These are phyloP conservation scores for fission yeast (Schizosaccharomyces pombe) DNA, from an alignment of 805 yeast genomes.

Conservation along the genomic window ASM294v3 CU329670.1:4694001-4694500, in stretches of 20 bases:
- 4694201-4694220: conserved; percentile 96
- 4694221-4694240: conserved; percentile 97
- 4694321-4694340: conserved; percentile 81
- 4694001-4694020: conserved; percentile 77
- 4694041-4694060: conserved; percentile 87
- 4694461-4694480: conserved; percentile 48
- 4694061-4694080: conserved; percentile 60
- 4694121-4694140: conserved; percentile 97
- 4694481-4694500: conserved; percentile 53
- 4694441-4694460: conserved; percentile 24
- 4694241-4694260: conserved; percentile 80
- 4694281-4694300: conserved; percentile 68
- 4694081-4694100: conserved; percentile 79
- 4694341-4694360: conserved; percentile 97
- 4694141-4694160: conserved; percentile 98
- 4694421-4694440: conserved; percentile 35
- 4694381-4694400: conserved; percentile 58
- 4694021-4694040: conserved; percentile 65
- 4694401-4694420: conserved; percentile 54
- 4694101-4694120: conserved; percentile 97
- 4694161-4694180: conserved; percentile 85
- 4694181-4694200: conserved; percentile 79
- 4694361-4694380: conserved; percentile 96
- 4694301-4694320: conserved; percentile 64
- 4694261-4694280: conserved; percentile 97